These are phyloP conservation scores for Argentina anserina DNA, from an alignment of 306 rosid genomes.

Conservation along the genomic window DNA sequence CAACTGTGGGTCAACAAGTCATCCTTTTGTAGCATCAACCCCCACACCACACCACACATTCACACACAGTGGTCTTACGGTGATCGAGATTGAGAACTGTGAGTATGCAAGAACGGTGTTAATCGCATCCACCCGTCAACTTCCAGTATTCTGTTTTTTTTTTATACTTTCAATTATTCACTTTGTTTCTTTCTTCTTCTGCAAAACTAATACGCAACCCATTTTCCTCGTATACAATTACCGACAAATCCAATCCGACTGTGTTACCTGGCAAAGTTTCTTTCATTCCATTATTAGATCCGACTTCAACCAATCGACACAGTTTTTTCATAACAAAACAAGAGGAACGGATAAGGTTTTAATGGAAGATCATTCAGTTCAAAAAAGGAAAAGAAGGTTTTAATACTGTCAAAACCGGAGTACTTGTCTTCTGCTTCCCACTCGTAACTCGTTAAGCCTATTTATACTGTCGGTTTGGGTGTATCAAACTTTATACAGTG, in stretches of 20 bases:
- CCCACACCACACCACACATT: too few species aligned
- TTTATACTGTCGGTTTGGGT: too few species aligned
- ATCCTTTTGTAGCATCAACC: not conserved
- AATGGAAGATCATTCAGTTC: too few species aligned
- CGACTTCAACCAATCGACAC: not conserved
- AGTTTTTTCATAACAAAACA: not conserved
- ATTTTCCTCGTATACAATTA: not conserved
- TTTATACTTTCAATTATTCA: not conserved
- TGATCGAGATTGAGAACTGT: not conserved
- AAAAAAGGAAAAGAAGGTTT: too few species aligned
- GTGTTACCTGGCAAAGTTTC: not conserved
- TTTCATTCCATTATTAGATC: not conserved
- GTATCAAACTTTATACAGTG: too few species aligned
- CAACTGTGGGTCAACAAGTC: not conserved
- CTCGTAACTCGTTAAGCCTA: too few species aligned
- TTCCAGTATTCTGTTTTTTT: not conserved
- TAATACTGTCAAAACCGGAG: too few species aligned
- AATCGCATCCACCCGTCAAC: not conserved
- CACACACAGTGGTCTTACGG: too few species aligned
- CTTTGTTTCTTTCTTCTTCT: not conserved
- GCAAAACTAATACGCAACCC: not conserved
- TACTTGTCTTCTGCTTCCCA: too few species aligned
- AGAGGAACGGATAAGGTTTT: not conserved
- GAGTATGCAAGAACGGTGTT: not conserved
- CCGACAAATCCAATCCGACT: not conserved